Conservation (phyloP, 2,329 filamentous ascomycete species). For the Sarocladium strictum region DNA sequence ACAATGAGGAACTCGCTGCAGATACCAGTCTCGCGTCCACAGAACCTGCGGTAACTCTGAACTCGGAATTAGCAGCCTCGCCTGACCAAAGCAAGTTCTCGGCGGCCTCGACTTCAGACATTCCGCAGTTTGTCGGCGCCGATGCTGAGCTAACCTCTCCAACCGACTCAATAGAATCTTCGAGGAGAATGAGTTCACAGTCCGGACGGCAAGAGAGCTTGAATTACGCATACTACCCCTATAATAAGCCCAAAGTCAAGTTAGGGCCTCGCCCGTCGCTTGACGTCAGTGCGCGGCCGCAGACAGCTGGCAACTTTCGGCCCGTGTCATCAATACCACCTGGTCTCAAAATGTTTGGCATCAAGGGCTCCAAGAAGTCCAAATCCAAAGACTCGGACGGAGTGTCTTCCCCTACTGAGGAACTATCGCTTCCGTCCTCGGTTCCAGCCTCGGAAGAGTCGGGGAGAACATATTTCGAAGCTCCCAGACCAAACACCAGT, state of each 20-base stretch:
- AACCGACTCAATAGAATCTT: conserved; percentile 36
- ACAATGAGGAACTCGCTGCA: conserved; percentile 19
- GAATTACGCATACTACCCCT: conserved; percentile 41
- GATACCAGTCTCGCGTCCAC: conserved; percentile 17
- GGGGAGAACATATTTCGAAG: conserved; percentile 11
- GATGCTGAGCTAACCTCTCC: conserved; percentile 35
- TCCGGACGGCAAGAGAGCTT: conserved; percentile 46
- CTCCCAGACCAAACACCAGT: conserved; percentile 34
- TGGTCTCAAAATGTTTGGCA: conserved; percentile 64
- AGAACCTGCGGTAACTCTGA: conserved; percentile 43
- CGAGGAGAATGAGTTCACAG: conserved; percentile 44
- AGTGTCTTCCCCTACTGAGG: background rate
- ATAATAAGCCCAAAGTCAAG: conserved; percentile 75
- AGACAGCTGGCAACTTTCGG: conserved; percentile 57
- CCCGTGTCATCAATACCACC: conserved; percentile 75
- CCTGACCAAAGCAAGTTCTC: conserved; percentile 46
- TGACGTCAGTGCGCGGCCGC: conserved; percentile 52
- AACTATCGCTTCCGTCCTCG: background rate
- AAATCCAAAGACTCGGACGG: conserved; percentile 19
- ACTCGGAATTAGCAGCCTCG: conserved; percentile 44
- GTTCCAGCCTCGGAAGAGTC: background rate
- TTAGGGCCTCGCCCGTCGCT: conserved; percentile 78
- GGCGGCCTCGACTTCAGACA: conserved; percentile 38
- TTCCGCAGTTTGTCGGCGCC: conserved; percentile 45
- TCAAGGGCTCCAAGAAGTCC: conserved; percentile 36